Evolutionary conservation across 2,329 filamentous ascomycete genomes (phyloP), one percentile per base, ranked within the genome.

Genomic region (Colletotrichum sp.): DNA sequence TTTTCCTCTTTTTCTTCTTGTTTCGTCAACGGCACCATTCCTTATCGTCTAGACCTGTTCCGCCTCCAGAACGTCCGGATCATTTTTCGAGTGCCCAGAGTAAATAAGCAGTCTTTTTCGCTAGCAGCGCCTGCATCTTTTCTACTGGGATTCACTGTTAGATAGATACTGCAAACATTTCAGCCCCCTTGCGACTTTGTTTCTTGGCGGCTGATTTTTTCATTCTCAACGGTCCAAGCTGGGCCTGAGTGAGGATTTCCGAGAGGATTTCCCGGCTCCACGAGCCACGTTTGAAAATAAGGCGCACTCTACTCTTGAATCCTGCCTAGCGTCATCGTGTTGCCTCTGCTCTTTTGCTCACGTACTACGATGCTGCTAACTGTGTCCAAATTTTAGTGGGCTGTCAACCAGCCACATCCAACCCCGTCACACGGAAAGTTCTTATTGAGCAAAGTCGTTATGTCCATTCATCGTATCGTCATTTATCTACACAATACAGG

Each of bases 111-210:
- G 94, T 94, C 94, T 95, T 95, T 96, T 98, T 96, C 96, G 96
- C 96, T 98, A 98, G 95, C 96, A 92, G 95, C 93, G 93, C 95
- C 95, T 96, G 95, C 91, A 78, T 84, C 85, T 87, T 87, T 79
- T 83, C 86, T 85, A 92, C 95, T 95, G 93, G 94, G 90, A 92
- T 93, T 65, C 71, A 93, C 94, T 90, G 95, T 96, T 98, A 98
- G 96, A 98, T 98, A 98, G 96, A 92, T 92, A 92, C 93, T 95
- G 95, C 94, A 90, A 85, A 98, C 95, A 98, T 90, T 83, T 78
- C 65, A 63, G 34, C 55, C 16, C 8, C 26, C 24, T 21, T 18
- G n/a, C 13, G 12, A 21, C 8, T 24, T 39, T 44, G 52, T n/a
- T 64, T 57, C 44, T 21, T 52, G 44, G 44, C 18, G 59, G 57